These are phyloP conservation scores for Cryptosporidium viatorum DNA, from an alignment of 169 alveolate genomes.

Conservation along the genomic window DNA sequence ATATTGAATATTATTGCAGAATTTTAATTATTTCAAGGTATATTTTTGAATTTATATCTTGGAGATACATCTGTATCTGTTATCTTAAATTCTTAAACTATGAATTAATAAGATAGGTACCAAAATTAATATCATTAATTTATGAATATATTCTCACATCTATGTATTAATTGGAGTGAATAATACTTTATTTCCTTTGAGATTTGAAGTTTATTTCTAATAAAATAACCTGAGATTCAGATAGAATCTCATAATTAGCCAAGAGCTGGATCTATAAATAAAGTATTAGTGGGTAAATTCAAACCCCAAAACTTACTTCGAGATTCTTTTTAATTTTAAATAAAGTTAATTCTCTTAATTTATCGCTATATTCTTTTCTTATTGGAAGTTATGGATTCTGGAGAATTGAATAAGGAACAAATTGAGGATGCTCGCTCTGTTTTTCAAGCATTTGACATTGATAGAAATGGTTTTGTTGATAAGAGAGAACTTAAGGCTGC, in stretches of 20 bases:
- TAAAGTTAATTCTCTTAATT: too few species aligned
- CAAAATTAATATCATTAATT: background rate
- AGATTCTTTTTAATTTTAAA: too few species aligned
- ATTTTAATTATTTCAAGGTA: background rate
- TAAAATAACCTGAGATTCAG: background rate
- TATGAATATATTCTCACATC: background rate
- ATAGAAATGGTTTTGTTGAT: slow-evolving; percentile 86
- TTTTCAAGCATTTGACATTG: slow-evolving; percentile 89
- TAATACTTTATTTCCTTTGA: background rate
- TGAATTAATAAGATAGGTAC: background rate
- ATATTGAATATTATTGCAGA: background rate
- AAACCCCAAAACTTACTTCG: background rate
- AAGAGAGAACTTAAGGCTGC: slow-evolving; percentile 90
- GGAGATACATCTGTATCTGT: background rate
- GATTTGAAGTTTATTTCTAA: too few species aligned
- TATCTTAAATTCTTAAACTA: too few species aligned
- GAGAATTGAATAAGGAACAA: slow-evolving; percentile 88
- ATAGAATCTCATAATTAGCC: background rate
- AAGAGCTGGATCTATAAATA: background rate
- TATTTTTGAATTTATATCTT: background rate
- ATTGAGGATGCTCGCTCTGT: slow-evolving; percentile 87
- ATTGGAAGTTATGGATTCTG: background rate
- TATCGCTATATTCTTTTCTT: background rate
- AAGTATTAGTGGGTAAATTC: background rate
- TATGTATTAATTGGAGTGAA: background rate